Conservation (phyloP, 176 grass and related monocot genomes). For the Bolboschoenus planiculmis region DNA sequence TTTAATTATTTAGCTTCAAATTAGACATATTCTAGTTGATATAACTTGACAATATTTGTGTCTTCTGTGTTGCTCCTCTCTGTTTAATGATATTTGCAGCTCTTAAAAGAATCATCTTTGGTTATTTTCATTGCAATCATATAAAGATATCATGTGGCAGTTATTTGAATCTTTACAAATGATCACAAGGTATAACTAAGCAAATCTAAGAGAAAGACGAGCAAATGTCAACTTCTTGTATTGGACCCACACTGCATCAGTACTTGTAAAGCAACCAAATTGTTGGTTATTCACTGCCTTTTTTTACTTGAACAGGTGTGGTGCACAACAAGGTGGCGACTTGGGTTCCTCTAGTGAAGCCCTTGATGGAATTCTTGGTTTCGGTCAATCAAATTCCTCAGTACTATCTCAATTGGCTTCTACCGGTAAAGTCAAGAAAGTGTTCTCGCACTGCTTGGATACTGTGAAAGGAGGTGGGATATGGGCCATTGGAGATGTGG, state of each 20-base stretch:
- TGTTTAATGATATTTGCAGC: not conserved
- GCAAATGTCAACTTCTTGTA: not conserved
- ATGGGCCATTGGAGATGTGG: conserved; percentile 85
- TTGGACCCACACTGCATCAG: not conserved
- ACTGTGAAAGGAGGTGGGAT: conserved; percentile 80
- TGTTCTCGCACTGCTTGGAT: conserved; percentile 87
- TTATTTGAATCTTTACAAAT: not conserved
- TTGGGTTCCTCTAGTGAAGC: conserved; percentile 62
- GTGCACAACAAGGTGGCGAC: conserved; percentile 74
- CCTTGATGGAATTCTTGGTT: conserved; percentile 91
- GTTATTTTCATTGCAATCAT: conserved; percentile 3
- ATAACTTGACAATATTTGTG: not conserved
- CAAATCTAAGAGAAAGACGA: not conserved
- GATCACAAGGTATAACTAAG: not conserved
- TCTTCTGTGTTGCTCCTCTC: not conserved
- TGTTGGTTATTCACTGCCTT: not conserved
- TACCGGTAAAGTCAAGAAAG: conserved; percentile 67
- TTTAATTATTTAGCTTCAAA: not conserved
- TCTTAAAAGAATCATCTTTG: not conserved
- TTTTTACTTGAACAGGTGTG: conserved; percentile 42
- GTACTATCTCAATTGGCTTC: conserved; percentile 68
- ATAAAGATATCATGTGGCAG: not conserved
- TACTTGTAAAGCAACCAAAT: not conserved
- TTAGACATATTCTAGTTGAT: not conserved
- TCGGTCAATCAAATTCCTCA: conserved; percentile 76